Evolutionary conservation across 768 basidiomycete species (phyloP).

Genomic region (Amyloporia xantha): DNA sequence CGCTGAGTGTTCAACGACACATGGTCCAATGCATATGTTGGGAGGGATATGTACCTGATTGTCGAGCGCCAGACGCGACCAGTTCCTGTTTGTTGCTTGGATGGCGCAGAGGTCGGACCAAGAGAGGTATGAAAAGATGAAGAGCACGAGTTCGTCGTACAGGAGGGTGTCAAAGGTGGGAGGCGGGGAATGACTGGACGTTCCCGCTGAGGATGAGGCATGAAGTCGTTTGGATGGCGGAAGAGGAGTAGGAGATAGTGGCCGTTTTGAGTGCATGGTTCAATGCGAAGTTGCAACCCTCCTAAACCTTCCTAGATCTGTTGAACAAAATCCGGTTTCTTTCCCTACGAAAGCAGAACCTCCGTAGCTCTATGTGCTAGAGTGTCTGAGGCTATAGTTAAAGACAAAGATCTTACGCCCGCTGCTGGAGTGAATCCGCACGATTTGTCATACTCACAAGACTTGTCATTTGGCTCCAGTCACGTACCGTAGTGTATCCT

Average conservation of each 20-base stretch:
- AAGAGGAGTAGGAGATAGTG: conserved; percentile 30
- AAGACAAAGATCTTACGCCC: no score
- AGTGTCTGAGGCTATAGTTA: no score
- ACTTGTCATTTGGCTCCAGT: no score
- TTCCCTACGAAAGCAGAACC: no score
- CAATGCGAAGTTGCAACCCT: no score
- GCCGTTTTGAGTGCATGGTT: conserved; percentile 18
- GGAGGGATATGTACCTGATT: conserved; percentile 44
- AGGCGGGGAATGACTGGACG: conserved; percentile 9
- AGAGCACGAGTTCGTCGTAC: conserved; percentile 71
- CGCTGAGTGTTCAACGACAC: conserved; percentile 13
- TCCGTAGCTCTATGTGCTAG: no score
- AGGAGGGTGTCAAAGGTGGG: conserved; percentile 45
- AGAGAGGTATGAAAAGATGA: conserved; percentile 66
- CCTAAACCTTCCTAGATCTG: no score
- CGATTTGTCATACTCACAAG: no score
- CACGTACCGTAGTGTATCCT: no score
- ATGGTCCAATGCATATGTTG: not conserved
- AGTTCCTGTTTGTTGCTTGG: conserved; percentile 57
- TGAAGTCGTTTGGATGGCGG: conserved; percentile 56
- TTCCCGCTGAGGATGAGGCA: conserved; percentile 7
- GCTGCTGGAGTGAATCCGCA: no score
- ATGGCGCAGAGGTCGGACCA: conserved; percentile 61
- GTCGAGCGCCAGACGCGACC: conserved; percentile 60
- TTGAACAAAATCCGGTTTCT: no score